Evolutionary conservation across 768 basidiomycete genomes (phyloP).

Genomic region (Rhodocollybia butyracea): DNA sequence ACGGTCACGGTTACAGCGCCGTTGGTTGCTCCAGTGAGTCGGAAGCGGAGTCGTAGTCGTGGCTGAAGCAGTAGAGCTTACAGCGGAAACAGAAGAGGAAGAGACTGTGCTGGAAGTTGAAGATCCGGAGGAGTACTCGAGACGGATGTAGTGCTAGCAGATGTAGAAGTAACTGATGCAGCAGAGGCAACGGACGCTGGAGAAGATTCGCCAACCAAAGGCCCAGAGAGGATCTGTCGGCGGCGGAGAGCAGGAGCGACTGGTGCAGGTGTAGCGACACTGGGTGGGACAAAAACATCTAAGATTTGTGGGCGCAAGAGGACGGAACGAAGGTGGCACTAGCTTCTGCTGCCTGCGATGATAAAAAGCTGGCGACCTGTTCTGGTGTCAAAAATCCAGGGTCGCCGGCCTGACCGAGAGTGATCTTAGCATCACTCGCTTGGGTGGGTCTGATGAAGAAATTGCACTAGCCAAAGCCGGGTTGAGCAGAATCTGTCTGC

Average conservation of each 20-base stretch:
- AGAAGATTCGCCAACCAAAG: neutral
- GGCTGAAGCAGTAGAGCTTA: neutral
- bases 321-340: neutral
- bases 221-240: neutral
- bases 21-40: neutral
- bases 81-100: neutral
- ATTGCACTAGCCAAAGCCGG: neutral
- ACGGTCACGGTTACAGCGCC: conserved; percentile 4
- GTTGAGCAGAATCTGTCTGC: too few relatives aligned
- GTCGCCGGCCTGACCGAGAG: too few relatives aligned
- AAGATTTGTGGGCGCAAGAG: neutral
- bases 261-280: neutral
- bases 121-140: too few relatives aligned
- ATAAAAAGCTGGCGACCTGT: too few relatives aligned
- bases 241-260: neutral
- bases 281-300: too few relatives aligned
- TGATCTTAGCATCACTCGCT: neutral
- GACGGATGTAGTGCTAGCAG: too few relatives aligned
- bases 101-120: too few relatives aligned
- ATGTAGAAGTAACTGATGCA: neutral
- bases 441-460: neutral
- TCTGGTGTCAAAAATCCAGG: too few relatives aligned
- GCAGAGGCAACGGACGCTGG: neutral
- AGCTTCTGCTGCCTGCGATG: too few relatives aligned
- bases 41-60: neutral